Conservation (phyloP, 768 basidiomycete species). For the Macrolepiota fuliginosa region DNA sequence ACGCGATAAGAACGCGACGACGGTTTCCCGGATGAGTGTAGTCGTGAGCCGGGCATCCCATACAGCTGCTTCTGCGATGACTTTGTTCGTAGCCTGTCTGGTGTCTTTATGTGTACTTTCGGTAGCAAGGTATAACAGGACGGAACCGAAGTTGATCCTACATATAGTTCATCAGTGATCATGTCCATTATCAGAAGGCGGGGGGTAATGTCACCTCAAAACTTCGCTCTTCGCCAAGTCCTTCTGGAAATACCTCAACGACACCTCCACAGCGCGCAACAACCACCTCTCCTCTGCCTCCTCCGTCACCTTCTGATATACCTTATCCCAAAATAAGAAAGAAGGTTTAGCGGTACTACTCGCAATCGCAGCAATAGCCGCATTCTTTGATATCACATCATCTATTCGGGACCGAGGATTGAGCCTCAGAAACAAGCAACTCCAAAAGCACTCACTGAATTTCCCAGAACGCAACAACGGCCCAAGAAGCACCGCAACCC, state of each 20-base stretch:
- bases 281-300: constrained; percentile 75
- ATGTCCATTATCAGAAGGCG: constrained; percentile 2
- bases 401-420: constrained; percentile 23
- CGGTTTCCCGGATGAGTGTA: constrained; percentile 56
- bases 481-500: constrained; percentile 65
- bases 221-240: constrained; percentile 53
- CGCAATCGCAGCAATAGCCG: constrained; percentile 43
- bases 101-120: constrained; percentile 54
- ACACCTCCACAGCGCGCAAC: constrained; percentile 57
- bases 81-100: constrained; percentile 43
- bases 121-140: constrained; percentile 67
- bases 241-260: constrained; percentile 41
- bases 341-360: constrained; percentile 66
- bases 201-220: constrained; percentile 44
- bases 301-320: constrained; percentile 69
- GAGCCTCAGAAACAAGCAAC: constrained; percentile 10
- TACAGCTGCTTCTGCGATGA: constrained; percentile 37
- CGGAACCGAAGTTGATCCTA: constrained; percentile 62
- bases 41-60: constrained; percentile 48
- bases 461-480: constrained; percentile 47
- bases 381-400: constrained; percentile 46
- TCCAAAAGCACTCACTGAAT: constrained; percentile 42
- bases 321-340: constrained; percentile 86
- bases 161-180: not conserved
- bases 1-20: constrained; percentile 45